A percentile compares a stretch with the other conserved stretches of the same genome.
Evolutionary conservation across 345 rosid species (phyloP).

Genomic region (Orychophragmus violaceus): DNA sequence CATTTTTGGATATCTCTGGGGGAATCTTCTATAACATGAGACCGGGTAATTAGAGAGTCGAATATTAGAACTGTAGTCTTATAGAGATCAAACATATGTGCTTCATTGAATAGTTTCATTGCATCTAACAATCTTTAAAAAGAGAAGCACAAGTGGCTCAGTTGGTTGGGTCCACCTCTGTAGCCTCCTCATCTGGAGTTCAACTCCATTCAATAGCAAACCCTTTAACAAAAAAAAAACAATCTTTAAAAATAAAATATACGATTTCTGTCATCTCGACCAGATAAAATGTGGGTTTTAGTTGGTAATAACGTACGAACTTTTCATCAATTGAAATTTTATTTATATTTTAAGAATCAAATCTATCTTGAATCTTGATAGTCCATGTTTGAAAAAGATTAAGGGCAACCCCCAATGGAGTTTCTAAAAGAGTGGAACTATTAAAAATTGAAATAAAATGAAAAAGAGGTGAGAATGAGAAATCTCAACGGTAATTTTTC

Average conservation of each 20-base stretch:
- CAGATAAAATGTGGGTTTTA: background rate
- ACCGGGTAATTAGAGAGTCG: too few relatives aligned
- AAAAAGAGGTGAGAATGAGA: too few relatives aligned
- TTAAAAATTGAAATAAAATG: too few relatives aligned
- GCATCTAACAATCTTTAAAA: background rate
- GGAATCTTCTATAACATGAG: background rate
- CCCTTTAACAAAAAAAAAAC: too few relatives aligned
- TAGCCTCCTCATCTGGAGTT: too few relatives aligned
- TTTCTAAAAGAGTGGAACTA: too few relatives aligned
- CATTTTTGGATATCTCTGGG: constrained; percentile 17
- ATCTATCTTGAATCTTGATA: background rate
- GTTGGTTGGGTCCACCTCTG: too few relatives aligned
- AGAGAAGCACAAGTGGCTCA: too few relatives aligned
- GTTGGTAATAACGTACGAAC: background rate
- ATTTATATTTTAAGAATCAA: background rate
- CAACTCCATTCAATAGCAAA: too few relatives aligned
- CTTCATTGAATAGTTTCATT: background rate
- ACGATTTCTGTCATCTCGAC: background rate
- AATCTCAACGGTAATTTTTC: too few relatives aligned
- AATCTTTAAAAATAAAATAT: background rate
- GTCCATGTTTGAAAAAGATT: background rate
- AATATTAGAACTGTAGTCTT: too few relatives aligned
- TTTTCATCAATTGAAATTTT: background rate
- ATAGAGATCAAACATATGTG: background rate
- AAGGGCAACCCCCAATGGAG: too few relatives aligned